These are phyloP conservation scores for Hymenoscyphus linearis DNA, from an alignment of 2,329 filamentous ascomycete species.

Conservation along the genomic window DNA sequence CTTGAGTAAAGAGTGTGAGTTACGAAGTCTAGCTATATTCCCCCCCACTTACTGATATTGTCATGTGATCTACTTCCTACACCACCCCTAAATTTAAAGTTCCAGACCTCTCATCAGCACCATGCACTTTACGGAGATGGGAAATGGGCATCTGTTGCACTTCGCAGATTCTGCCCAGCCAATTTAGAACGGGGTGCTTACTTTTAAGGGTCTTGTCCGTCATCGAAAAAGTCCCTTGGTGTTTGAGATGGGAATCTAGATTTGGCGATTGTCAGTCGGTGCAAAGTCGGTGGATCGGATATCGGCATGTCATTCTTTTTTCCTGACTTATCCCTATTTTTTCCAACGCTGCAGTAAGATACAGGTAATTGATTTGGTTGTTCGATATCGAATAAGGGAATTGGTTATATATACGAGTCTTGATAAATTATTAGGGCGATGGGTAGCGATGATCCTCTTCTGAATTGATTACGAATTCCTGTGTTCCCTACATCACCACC, in stretches of 20 bases:
- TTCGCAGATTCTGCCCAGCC: not conserved
- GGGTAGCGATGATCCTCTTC: no score
- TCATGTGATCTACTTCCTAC: not conserved
- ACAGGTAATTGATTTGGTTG: no score
- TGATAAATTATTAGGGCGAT: no score
- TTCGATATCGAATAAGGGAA: no score
- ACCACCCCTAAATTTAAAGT: not conserved
- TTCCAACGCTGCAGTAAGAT: no score
- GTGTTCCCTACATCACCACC: no score
- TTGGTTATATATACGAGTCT: no score
- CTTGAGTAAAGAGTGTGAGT: no score
- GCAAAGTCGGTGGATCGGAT: not conserved
- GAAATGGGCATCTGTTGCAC: not conserved
- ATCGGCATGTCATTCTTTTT: not conserved
- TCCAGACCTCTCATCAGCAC: not conserved
- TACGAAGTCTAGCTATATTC: no score
- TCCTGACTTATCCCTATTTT: not conserved
- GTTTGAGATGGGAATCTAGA: not conserved
- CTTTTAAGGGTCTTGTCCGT: not conserved
- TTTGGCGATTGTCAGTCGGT: not conserved
- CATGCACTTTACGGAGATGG: not conserved
- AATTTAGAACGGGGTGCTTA: not conserved
- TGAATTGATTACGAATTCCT: no score
- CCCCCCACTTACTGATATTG: no score
- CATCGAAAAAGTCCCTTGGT: not conserved